Conservation (phyloP, 352 stramenopile species). For the Globisporangium okanoganense region DNA sequence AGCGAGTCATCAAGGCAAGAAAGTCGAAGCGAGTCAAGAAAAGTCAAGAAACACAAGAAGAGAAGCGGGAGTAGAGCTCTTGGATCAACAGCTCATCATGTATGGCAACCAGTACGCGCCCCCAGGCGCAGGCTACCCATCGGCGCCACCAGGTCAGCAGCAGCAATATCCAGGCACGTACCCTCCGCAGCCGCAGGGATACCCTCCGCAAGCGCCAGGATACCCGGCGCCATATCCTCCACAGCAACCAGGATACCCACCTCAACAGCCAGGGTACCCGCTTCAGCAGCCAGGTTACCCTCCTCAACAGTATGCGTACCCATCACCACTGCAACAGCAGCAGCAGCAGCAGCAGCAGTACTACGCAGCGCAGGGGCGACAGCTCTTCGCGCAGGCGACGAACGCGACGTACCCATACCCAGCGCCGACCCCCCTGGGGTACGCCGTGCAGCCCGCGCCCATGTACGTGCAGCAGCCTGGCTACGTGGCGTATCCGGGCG, state of each 20-base stretch:
- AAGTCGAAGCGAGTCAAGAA: too few relatives aligned
- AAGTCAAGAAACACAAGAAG: background rate
- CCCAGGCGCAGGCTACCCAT: conserved; percentile 14
- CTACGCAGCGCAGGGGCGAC: conserved; percentile 61
- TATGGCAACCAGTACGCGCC: conserved; percentile 25
- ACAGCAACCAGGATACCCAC: conserved; percentile 21
- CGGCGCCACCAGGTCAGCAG: conserved; percentile 7
- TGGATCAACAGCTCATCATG: conserved; percentile 7
- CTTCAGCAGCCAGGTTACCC: conserved; percentile 33
- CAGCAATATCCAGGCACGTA: conserved; percentile 17
- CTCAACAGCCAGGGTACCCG: conserved; percentile 33
- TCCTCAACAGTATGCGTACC: conserved; percentile 30
- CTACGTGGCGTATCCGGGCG: conserved; percentile 61
- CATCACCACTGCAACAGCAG: conserved; percentile 20
- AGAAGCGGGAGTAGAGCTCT: background rate
- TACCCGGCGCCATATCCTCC: conserved; percentile 22
- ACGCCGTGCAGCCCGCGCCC: conserved; percentile 23
- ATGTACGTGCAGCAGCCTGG: conserved; percentile 31
- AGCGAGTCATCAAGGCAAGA: too few relatives aligned
- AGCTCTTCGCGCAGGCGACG: conserved; percentile 67
- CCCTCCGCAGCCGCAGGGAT: conserved; percentile 19
- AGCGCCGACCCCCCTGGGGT: conserved; percentile 21
- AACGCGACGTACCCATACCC: conserved; percentile 20
- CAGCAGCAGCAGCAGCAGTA: conserved; percentile 51
- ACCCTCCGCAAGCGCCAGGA: conserved; percentile 14